Evolutionary conservation across 805 yeast species (phyloP).

Genomic region (Pichia pseudocactophila): DNA sequence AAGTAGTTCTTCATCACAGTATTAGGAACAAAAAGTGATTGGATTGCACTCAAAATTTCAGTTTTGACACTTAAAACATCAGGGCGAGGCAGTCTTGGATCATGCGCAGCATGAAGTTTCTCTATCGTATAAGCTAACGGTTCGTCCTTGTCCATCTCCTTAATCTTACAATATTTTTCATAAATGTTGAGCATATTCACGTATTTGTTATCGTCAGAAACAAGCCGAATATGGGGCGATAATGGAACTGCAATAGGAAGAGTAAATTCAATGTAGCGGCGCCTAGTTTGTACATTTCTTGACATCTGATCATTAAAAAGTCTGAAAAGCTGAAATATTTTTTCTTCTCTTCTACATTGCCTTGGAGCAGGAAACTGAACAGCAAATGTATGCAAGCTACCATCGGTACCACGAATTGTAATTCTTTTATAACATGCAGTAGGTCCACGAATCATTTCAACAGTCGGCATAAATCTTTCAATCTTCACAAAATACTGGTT

Average conservation of each 20-base stretch:
- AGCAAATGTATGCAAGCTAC: conserved; percentile 84
- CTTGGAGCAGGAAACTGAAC: conserved; percentile 98
- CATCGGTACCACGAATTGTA: conserved; percentile 89
- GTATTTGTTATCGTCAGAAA: conserved; percentile 73
- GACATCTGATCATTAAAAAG: conserved; percentile 75
- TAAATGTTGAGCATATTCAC: conserved; percentile 73
- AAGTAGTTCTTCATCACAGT: conserved; percentile 77
- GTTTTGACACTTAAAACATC: conserved; percentile 82
- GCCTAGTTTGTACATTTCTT: conserved; percentile 78
- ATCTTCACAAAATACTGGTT: conserved; percentile 89
- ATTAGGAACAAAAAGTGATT: conserved; percentile 76
- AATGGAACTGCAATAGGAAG: conserved; percentile 89
- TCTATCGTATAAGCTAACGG: conserved; percentile 82
- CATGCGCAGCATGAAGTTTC: conserved; percentile 85
- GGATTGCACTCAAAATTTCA: conserved; percentile 86
- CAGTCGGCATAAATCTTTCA: conserved; percentile 82
- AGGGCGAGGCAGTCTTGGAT: conserved; percentile 88
- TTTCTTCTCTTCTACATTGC: conserved; percentile 92
- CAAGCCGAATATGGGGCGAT: conserved; percentile 87
- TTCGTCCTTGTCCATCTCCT: conserved; percentile 72
- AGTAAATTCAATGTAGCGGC: conserved; percentile 76
- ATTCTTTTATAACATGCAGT: conserved; percentile 85
- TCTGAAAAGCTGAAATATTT: conserved; percentile 85
- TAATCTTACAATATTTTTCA: conserved; percentile 73
- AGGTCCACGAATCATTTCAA: conserved; percentile 83